A percentile compares a stretch with the other conserved stretches of the same genome.
These are phyloP conservation scores for Calamus simplicifolius DNA, from an alignment of 176 grass and related monocot species.

Conservation along the genomic window DNA sequence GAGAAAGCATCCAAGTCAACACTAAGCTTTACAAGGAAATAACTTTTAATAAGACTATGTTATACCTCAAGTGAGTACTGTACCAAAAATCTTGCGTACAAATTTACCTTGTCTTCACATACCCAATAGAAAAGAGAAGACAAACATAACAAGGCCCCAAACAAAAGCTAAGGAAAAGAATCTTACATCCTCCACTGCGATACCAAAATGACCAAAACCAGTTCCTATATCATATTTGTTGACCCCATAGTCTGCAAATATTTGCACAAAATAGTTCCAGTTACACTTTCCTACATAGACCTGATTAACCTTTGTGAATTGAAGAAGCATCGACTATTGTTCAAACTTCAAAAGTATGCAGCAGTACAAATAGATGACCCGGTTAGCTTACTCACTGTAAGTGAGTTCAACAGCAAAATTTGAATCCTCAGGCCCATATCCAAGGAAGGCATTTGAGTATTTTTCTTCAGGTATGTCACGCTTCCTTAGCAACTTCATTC, in stretches of 20 bases:
- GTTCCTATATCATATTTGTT: slow-evolving; percentile 70
- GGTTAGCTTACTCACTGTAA: slow-evolving; percentile 60
- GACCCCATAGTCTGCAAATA: slow-evolving; percentile 79
- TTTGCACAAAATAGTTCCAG: slow-evolving; percentile 1
- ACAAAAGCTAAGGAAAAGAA: slow-evolving; percentile 2
- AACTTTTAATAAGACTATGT: too few relatives aligned
- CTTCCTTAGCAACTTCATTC: slow-evolving; percentile 80
- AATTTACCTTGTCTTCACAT: too few relatives aligned
- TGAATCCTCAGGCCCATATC: slow-evolving; percentile 82
- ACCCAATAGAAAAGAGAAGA: too few relatives aligned
- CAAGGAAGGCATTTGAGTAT: slow-evolving; percentile 91
- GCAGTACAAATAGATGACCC: background rate
- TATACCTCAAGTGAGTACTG: too few relatives aligned
- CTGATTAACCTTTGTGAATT: too few relatives aligned
- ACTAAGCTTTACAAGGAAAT: too few relatives aligned
- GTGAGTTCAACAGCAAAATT: slow-evolving; percentile 92
- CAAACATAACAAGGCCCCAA: background rate
- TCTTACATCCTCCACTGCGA: slow-evolving; percentile 88
- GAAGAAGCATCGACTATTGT: too few relatives aligned
- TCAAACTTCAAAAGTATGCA: too few relatives aligned
- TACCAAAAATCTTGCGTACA: too few relatives aligned
- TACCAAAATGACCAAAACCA: slow-evolving; percentile 90
- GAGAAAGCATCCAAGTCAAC: too few relatives aligned
- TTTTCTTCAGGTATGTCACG: slow-evolving; percentile 89
- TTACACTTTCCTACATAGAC: too few relatives aligned